Percentiles rank a stretch among this genome's conserved stretches.
Conservation (phyloP, 305 asterid species). For the Solanum aculeatissimum region DNA sequence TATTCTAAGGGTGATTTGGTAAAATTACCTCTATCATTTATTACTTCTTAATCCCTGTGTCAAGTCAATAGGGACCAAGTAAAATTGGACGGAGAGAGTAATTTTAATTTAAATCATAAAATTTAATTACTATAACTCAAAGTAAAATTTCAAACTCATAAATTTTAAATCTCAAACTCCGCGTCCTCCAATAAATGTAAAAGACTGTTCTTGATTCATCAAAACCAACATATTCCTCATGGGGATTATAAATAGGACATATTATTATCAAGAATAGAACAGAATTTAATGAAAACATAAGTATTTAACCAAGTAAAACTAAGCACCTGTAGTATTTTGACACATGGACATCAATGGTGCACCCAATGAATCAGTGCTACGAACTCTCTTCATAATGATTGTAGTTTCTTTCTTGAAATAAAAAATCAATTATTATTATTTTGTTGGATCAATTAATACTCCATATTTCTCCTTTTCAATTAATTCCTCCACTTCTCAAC, state of each 20-base stretch:
- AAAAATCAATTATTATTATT: not conserved
- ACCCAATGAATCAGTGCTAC: conserved; percentile 60
- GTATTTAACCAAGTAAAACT: not conserved
- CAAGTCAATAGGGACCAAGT: no score
- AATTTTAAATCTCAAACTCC: not conserved
- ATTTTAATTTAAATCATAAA: not conserved
- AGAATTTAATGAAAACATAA: not conserved
- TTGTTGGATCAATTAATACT: not conserved
- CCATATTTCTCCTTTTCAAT: conserved; percentile 29
- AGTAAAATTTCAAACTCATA: not conserved
- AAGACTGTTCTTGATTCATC: not conserved
- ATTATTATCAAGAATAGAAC: not conserved
- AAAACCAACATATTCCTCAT: not conserved
- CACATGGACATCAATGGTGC: conserved; percentile 57
- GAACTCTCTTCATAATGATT: conserved; percentile 76
- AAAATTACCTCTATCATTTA: no score
- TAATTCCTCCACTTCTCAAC: conserved; percentile 18
- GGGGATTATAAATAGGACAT: not conserved
- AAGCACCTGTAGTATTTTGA: conserved; percentile 73
- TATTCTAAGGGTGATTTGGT: no score
- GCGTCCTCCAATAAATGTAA: not conserved
- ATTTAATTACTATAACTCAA: not conserved
- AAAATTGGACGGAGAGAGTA: no score
- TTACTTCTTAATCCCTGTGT: no score
- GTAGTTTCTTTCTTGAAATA: not conserved